Evolutionary conservation across 495 filamentous ascomycete genomes (phyloP).

Genomic region (Ascodesmis nigricans): DNA sequence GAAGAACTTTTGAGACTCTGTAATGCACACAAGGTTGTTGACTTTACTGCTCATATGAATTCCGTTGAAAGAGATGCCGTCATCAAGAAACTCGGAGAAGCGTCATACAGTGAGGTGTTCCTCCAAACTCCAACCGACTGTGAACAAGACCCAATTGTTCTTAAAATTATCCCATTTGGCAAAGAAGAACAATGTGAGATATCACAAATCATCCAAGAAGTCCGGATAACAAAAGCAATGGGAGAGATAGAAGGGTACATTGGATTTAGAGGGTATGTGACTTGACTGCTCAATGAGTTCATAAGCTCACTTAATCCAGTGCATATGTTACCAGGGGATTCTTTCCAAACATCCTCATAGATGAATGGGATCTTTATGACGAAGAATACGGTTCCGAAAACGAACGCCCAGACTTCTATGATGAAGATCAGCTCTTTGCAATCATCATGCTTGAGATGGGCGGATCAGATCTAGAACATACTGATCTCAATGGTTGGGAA

Average conservation of each 20-base stretch:
- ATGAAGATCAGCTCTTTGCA: slow-evolving; percentile 13
- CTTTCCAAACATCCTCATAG: slow-evolving; percentile 15
- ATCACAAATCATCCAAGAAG: slow-evolving; percentile 15
- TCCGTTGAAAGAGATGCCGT: slow-evolving; percentile 5
- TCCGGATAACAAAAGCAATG: slow-evolving; percentile 18
- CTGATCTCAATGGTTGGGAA: slow-evolving; percentile 13
- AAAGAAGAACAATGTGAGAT: slow-evolving; percentile 13
- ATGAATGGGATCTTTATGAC: slow-evolving; percentile 18
- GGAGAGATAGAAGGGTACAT: slow-evolving; percentile 16
- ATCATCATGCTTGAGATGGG: slow-evolving; percentile 19
- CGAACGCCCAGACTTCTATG: slow-evolving; percentile 18
- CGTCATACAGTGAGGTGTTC: slow-evolving; percentile 21
- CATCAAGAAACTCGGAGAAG: slow-evolving; percentile 18
- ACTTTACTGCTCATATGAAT: slow-evolving; percentile 15
- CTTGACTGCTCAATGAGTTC: too few relatives aligned
- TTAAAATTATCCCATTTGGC: slow-evolving; percentile 21
- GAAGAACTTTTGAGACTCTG: slow-evolving; percentile 14
- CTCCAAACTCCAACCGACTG: slow-evolving; percentile 6
- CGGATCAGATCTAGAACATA: slow-evolving; percentile 19
- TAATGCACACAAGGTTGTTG: slow-evolving; percentile 7
- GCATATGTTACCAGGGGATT: slow-evolving; percentile 12
- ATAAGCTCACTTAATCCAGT: background rate
- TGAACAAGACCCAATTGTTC: slow-evolving; percentile 8
- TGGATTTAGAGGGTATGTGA: slow-evolving; percentile 10
- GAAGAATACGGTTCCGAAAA: slow-evolving; percentile 21